Evolutionary conservation across 2,329 filamentous ascomycete species (phyloP).

Genomic region (Penicillium sp.): DNA sequence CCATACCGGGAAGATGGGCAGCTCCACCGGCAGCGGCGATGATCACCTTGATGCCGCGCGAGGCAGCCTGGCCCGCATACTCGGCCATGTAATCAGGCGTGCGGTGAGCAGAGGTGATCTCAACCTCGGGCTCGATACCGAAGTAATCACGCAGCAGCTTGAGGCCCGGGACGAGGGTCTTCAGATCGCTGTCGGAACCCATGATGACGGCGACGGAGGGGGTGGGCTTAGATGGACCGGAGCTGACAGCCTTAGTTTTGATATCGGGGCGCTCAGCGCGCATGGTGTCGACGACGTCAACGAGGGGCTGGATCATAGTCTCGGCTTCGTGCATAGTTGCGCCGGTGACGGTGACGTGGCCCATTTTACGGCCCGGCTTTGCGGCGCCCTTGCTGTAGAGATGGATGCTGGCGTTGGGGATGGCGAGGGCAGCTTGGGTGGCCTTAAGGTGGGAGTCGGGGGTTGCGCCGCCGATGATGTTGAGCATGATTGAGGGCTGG

Average conservation of each 20-base stretch:
- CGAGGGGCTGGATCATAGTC: constrained; percentile 65
- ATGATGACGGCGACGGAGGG: constrained; percentile 48
- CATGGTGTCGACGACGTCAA: constrained; percentile 76
- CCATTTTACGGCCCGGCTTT: constrained; percentile 88
- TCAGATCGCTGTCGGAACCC: constrained; percentile 50
- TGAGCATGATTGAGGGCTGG: constrained; percentile 54
- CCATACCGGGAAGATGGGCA: constrained; percentile 72
- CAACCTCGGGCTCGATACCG: constrained; percentile 44
- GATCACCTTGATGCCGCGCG: constrained; percentile 67
- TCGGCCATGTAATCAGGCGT: constrained; percentile 69
- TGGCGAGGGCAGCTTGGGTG: constrained; percentile 56
- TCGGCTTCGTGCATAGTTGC: constrained; percentile 67
- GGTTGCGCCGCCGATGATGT: constrained; percentile 58
- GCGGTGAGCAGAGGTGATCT: constrained; percentile 58
- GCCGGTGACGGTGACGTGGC: constrained; percentile 81
- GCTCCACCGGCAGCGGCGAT: constrained; percentile 75
- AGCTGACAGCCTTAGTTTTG: constrained; percentile 33
- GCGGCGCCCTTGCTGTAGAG: constrained; percentile 86
- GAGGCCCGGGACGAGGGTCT: constrained; percentile 45
- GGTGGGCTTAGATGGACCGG: constrained; percentile 32
- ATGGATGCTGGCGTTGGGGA: constrained; percentile 66
- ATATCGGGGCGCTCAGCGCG: constrained; percentile 53
- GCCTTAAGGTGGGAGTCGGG: constrained; percentile 60
- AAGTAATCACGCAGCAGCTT: constrained; percentile 45
- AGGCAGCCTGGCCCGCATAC: constrained; percentile 62